Conservation (phyloP, 306 rosid genomes). For the Mimosa pudica region DNA sequence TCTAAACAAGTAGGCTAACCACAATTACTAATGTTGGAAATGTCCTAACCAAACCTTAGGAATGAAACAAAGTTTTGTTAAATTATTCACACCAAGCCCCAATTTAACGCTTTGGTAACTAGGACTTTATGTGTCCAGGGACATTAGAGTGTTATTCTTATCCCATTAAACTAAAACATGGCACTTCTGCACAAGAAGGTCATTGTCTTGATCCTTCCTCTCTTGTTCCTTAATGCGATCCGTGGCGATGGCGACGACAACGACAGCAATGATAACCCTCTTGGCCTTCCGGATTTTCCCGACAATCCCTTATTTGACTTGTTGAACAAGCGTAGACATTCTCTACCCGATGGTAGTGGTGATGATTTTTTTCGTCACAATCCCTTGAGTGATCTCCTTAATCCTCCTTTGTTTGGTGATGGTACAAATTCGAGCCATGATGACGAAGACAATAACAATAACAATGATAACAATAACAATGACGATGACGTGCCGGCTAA, state of each 20-base stretch:
- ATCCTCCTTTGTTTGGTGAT: not conserved
- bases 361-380: not conserved
- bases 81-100: not conserved
- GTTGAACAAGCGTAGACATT: not conserved
- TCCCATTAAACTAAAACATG: conserved; percentile 36
- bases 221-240: conserved; percentile 39
- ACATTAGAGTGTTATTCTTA: not conserved
- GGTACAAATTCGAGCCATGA: not conserved
- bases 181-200: conserved; percentile 37
- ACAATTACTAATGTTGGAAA: not conserved
- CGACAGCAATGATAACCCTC: not conserved
- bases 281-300: not conserved
- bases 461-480: too few species aligned
- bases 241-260: not conserved
- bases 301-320: not conserved
- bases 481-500: not conserved
- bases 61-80: not conserved
- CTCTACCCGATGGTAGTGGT: not conserved
- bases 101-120: not conserved
- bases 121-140: not conserved
- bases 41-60: not conserved
- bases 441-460: too few species aligned
- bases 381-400: not conserved
- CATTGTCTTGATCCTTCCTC: conserved; percentile 36
- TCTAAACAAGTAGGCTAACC: conserved; percentile 21